phyloP scores from a whole-genome alignment of 805 yeast species.

The Lachancea fermentati region DNA sequence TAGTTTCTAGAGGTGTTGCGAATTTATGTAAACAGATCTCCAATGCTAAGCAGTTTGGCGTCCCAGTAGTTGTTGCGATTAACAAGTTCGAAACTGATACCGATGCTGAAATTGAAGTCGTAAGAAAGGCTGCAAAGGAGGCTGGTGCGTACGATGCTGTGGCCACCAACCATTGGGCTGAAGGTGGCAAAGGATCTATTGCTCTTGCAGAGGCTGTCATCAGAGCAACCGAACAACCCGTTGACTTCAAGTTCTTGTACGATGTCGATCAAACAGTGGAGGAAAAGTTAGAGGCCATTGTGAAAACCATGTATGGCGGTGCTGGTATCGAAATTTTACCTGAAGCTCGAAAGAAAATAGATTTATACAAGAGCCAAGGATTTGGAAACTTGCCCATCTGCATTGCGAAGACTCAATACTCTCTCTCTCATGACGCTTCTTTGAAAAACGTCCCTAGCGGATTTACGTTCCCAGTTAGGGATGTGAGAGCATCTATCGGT shows the following conservation, averaged over 20 bases:
- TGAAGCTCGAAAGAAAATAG: slow-evolving; percentile 75
- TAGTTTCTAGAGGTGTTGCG: slow-evolving; percentile 72
- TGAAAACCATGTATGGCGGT: slow-evolving; percentile 91
- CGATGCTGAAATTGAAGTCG: slow-evolving; percentile 69
- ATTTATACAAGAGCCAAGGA: slow-evolving; percentile 78
- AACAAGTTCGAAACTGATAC: slow-evolving; percentile 83
- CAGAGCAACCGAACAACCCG: slow-evolving; percentile 52
- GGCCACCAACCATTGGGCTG: slow-evolving; percentile 88
- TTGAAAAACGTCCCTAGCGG: slow-evolving; percentile 95
- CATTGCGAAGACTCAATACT: slow-evolving; percentile 96
- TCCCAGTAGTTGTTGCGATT: slow-evolving; percentile 93
- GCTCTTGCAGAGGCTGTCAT: slow-evolving; percentile 80
- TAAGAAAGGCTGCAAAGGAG: slow-evolving; percentile 69
- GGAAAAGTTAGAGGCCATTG: slow-evolving; percentile 73
- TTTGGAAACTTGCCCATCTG: slow-evolving; percentile 89
- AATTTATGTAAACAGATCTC: slow-evolving; percentile 86
- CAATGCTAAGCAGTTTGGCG: slow-evolving; percentile 77
- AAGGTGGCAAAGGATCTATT: slow-evolving; percentile 90
- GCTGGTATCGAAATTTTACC: slow-evolving; percentile 74
- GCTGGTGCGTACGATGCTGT: slow-evolving; percentile 96
- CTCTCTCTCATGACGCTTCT: slow-evolving; percentile 87
- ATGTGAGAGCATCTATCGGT: slow-evolving; percentile 90
- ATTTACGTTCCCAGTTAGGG: slow-evolving; percentile 89
- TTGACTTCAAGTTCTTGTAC: slow-evolving; percentile 58
- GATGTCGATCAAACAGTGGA: slow-evolving; percentile 68